These are phyloP conservation scores for Reticulascus tulasneorum DNA, from an alignment of 2,329 filamentous ascomycete genomes.

Conservation along the genomic window DNA sequence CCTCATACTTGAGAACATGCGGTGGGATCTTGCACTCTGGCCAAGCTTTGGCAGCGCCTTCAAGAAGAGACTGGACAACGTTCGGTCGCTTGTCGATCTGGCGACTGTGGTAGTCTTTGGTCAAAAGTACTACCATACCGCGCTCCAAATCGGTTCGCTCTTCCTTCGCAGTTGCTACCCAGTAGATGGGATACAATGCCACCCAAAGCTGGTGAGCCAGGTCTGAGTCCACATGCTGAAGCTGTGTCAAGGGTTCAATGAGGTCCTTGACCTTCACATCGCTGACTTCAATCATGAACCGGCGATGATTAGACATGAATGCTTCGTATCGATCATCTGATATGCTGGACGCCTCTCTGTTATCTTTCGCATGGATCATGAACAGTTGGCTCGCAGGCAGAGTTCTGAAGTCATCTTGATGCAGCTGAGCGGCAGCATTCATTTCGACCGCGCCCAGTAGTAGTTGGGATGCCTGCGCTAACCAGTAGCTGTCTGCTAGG, in stretches of 20 bases:
- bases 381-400: slow-evolving; percentile 72
- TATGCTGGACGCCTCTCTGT: slow-evolving; percentile 61
- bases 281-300: slow-evolving; percentile 78
- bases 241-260: slow-evolving; percentile 82
- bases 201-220: slow-evolving; percentile 90
- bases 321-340: slow-evolving; percentile 77
- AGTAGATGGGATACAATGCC: slow-evolving; percentile 85
- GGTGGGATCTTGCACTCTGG: slow-evolving; percentile 90
- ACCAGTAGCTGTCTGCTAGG: slow-evolving; percentile 91
- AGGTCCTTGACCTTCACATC: slow-evolving; percentile 86
- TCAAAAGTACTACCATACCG: slow-evolving; percentile 83
- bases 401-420: slow-evolving; percentile 78
- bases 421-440: slow-evolving; percentile 72
- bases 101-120: slow-evolving; percentile 91
- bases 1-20: slow-evolving; percentile 92
- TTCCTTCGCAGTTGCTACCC: slow-evolving; percentile 82
- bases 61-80: slow-evolving; percentile 86
- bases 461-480: slow-evolving; percentile 90
- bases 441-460: slow-evolving; percentile 88
- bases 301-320: slow-evolving; percentile 72
- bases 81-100: slow-evolving; percentile 95
- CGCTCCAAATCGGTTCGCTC: slow-evolving; percentile 88
- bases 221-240: slow-evolving; percentile 83
- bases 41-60: slow-evolving; percentile 78
- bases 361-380: slow-evolving; percentile 68